phyloP scores from a whole-genome alignment of 1,139 yeast genomes.

The Taphrina pruni region DNA sequence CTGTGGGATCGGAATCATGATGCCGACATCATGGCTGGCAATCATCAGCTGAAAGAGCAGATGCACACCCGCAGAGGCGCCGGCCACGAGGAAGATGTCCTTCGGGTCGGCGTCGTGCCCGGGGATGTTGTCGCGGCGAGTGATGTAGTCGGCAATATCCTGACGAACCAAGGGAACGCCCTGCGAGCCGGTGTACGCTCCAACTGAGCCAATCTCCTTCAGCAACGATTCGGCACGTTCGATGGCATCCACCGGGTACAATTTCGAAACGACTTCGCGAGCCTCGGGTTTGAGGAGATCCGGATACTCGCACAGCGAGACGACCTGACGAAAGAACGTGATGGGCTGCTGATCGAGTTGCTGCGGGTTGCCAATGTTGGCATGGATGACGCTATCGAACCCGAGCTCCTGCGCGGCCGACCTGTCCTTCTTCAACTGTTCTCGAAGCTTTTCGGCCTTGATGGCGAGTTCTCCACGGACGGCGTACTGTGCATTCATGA shows the following conservation, averaged over 20 bases:
- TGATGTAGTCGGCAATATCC: conserved; percentile 79
- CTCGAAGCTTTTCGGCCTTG: conserved; percentile 82
- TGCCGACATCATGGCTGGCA: conserved; percentile 72
- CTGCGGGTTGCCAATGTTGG: conserved; percentile 97
- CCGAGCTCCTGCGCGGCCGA: conserved; percentile 68
- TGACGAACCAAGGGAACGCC: conserved; percentile 76
- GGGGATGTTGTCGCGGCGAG: conserved; percentile 69
- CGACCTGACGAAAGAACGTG: conserved; percentile 92
- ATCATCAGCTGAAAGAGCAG: conserved; percentile 74
- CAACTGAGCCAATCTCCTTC: conserved; percentile 74
- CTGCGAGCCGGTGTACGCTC: conserved; percentile 93
- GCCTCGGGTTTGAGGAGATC: conserved; percentile 58
- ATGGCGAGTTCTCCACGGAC: conserved; percentile 94
- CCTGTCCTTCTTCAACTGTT: conserved; percentile 55
- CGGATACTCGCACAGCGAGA: conserved; percentile 86
- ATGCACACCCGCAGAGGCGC: conserved; percentile 91
- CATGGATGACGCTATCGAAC: conserved; percentile 75
- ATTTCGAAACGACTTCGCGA: conserved; percentile 48
- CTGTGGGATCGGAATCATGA: conserved; percentile 94
- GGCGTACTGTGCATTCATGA: conserved; percentile 88
- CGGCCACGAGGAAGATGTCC: conserved; percentile 81
- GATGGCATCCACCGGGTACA: conserved; percentile 74
- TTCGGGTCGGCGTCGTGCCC: conserved; percentile 60
- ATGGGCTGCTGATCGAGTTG: conserved; percentile 91
- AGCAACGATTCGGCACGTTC: conserved; percentile 70